Evolutionary conservation across 208 protist species (phyloP).

Genomic region (Acanthamoeba divionensis): DNA sequence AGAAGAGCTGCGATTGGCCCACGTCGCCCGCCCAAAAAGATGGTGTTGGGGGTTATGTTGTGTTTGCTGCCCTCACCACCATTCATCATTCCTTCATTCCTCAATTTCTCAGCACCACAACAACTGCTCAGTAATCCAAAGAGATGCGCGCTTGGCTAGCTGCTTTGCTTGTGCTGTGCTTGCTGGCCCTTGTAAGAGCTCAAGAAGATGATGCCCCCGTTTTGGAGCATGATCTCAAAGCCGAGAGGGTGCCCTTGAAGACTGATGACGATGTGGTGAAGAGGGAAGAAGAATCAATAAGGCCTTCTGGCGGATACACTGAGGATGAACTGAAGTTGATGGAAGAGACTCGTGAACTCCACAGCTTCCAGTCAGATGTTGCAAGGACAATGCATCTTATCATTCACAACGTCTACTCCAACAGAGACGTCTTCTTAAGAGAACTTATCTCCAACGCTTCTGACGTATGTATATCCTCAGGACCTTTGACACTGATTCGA

Average conservation of each 20-base stretch:
- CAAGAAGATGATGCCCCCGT: too few species aligned
- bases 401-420: conserved; percentile 99
- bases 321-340: not conserved
- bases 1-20: too few species aligned
- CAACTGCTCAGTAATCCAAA: too few species aligned
- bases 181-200: too few species aligned
- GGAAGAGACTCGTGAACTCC: not conserved
- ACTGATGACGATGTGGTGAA: not conserved
- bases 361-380: conserved; percentile 92
- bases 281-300: not conserved
- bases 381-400: conserved; percentile 97
- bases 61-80: too few species aligned
- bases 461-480: conserved; percentile 78
- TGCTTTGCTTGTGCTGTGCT: too few species aligned
- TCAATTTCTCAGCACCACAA: too few species aligned
- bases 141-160: too few species aligned
- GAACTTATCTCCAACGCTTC: conserved; percentile 99
- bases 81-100: too few species aligned
- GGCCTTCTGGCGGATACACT: not conserved
- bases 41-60: too few species aligned
- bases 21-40: too few species aligned
- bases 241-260: not conserved
- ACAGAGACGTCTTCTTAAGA: conserved; percentile 98
- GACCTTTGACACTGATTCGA: not conserved
- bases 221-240: not conserved